These are phyloP conservation scores for Trypanosoma lewisi DNA, from an alignment of 208 protist species.

Conservation along the genomic window DNA sequence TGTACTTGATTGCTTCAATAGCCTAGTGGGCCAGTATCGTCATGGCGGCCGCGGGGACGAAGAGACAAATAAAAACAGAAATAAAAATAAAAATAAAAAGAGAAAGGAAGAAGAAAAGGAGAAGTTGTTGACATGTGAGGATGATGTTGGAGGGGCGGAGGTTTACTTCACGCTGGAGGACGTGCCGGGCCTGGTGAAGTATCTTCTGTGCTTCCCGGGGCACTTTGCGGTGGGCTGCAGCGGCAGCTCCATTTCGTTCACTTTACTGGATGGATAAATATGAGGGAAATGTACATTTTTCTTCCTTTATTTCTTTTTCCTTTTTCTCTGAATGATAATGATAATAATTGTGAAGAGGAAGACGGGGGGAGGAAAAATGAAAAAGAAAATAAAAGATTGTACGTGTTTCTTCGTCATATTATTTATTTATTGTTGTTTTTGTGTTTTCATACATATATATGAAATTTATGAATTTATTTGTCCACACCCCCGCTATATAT, in stretches of 20 bases:
- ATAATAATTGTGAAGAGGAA: too few species aligned
- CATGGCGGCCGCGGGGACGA: neutral
- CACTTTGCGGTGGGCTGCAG: conserved; percentile 27
- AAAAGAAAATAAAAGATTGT: too few species aligned
- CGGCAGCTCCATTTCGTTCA: conserved; percentile 23
- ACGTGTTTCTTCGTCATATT: too few species aligned
- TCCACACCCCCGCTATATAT: too few species aligned
- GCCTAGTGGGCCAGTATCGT: neutral
- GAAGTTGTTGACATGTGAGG: neutral
- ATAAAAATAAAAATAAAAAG: neutral
- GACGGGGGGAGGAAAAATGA: too few species aligned
- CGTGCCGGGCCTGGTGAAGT: conserved; percentile 22
- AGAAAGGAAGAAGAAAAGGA: conserved; percentile 2
- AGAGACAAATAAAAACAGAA: neutral
- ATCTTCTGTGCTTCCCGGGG: conserved; percentile 31
- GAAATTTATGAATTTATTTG: too few species aligned
- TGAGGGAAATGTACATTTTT: too few species aligned
- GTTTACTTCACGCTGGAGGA: conserved; percentile 22
- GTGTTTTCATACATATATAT: too few species aligned
- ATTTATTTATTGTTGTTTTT: too few species aligned
- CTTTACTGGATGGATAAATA: neutral
- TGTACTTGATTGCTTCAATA: conserved; percentile 25
- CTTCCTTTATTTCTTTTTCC: too few species aligned
- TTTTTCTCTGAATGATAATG: too few species aligned
- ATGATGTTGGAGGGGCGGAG: neutral